These are phyloP conservation scores for Venturia effusa DNA, from an alignment of 2,329 filamentous ascomycete species.

Conservation along the genomic window DNA sequence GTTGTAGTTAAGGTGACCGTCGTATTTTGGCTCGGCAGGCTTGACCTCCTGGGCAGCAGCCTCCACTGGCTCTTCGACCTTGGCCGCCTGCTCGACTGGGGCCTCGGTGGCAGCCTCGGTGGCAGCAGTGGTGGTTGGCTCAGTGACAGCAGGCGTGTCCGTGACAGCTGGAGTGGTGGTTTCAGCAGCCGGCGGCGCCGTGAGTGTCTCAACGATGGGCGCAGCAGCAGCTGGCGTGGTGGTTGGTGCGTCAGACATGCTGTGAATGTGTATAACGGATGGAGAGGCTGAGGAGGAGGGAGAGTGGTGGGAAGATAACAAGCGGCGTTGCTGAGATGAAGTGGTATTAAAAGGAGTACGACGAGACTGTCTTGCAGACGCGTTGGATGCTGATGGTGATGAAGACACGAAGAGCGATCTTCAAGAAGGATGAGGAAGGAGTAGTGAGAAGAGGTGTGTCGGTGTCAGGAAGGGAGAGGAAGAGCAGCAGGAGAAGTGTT, in stretches of 20 bases:
- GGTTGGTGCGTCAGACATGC: conserved; percentile 2
- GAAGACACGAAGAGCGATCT: conserved; percentile 6
- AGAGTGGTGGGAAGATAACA: background rate
- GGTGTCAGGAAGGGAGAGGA: background rate
- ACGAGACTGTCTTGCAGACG: background rate
- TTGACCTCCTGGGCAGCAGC: conserved; percentile 9
- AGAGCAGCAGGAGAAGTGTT: background rate
- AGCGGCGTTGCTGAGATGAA: background rate
- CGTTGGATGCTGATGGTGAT: background rate
- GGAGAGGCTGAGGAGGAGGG: background rate
- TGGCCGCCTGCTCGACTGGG: background rate
- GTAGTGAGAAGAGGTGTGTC: background rate
- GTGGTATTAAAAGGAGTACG: background rate
- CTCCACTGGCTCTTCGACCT: conserved; percentile 12
- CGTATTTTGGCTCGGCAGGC: conserved; percentile 57
- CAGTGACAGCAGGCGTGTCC: conserved; percentile 7
- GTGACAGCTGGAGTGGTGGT: conserved; percentile 3
- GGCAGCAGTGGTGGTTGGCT: too few species aligned
- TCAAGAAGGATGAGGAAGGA: background rate
- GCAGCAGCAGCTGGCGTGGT: background rate
- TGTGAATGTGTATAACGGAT: background rate
- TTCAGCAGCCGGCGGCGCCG: too few species aligned
- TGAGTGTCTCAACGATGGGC: too few species aligned
- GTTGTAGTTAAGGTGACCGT: conserved; percentile 85
- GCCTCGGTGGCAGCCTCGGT: conserved; percentile 24